Evolutionary conservation across 768 basidiomycete genomes (phyloP).

Genomic region (Tricholoma hemisulphureum): DNA sequence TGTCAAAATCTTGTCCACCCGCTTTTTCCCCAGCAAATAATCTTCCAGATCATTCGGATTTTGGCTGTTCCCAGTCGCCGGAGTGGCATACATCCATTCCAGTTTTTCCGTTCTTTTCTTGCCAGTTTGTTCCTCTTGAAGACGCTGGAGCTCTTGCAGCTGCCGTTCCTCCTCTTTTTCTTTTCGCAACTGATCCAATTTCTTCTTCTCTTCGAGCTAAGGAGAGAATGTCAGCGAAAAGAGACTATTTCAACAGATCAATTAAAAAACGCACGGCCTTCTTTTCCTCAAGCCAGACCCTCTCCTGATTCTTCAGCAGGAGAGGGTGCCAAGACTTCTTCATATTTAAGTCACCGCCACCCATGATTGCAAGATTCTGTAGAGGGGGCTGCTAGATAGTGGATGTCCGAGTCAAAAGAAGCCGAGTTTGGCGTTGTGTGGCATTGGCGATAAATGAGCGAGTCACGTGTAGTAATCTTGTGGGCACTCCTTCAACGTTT

Average conservation of each 20-base stretch:
- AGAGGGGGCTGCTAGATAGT: neutral
- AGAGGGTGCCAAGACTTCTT: constrained; percentile 99
- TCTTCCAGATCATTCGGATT: constrained; percentile 94
- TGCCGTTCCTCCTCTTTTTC: constrained; percentile 98
- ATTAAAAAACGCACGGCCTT: constrained; percentile 65
- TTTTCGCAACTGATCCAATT: constrained; percentile 92
- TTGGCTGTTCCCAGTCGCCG: constrained; percentile 82
- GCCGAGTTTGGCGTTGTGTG: constrained; percentile 14
- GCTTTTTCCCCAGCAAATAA: constrained; percentile 94
- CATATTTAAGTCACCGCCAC: constrained; percentile 98
- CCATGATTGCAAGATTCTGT: constrained; percentile 67
- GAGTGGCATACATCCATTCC: constrained; percentile 99
- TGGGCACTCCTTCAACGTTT: too few relatives aligned
- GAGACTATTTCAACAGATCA: neutral
- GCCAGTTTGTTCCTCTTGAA: constrained; percentile 95
- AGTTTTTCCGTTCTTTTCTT: constrained; percentile 92
- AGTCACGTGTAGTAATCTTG: too few relatives aligned
- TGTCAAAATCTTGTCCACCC: constrained; percentile 93
- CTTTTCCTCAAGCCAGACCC: constrained; percentile 99
- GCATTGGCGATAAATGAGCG: neutral
- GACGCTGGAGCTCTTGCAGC: constrained; percentile 89
- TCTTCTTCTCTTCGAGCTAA: constrained; percentile 98
- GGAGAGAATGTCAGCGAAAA: constrained; percentile 11
- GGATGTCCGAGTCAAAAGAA: neutral
- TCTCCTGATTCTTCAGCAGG: constrained; percentile 97